These are phyloP conservation scores for Arthromyces matolae DNA, from an alignment of 768 basidiomycete genomes.

Conservation along the genomic window DNA sequence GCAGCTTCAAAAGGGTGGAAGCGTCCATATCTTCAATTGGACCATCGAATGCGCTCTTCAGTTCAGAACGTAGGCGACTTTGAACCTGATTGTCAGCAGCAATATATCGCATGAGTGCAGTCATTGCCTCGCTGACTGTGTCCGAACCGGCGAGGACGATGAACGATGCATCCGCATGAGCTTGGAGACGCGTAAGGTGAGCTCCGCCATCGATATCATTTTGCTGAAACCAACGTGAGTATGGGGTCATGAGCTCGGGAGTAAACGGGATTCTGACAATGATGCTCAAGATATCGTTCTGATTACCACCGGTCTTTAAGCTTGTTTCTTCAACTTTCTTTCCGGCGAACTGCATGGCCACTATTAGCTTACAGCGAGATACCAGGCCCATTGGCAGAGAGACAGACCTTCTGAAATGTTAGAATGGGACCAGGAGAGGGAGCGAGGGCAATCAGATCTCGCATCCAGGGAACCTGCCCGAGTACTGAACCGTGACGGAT, in stretches of 20 bases:
- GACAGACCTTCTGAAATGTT: constrained; percentile 15
- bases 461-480: constrained; percentile 23
- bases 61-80: constrained; percentile 10
- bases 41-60: constrained; percentile 5
- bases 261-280: constrained; percentile 11
- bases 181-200: constrained; percentile 13
- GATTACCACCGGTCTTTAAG: constrained; percentile 5
- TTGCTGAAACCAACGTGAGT: constrained; percentile 12
- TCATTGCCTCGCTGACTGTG: constrained; percentile 16
- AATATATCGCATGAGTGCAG: constrained; percentile 16
- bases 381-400: too few species aligned
- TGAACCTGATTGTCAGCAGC: constrained; percentile 6
- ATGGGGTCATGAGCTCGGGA: not conserved
- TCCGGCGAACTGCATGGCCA: constrained; percentile 15
- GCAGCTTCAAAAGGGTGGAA: constrained; percentile 9
- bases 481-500: constrained; percentile 14
- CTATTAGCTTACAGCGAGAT: too few species aligned
- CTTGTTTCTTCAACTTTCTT: constrained; percentile 16
- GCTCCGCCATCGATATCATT: constrained; percentile 9
- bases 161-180: constrained; percentile 19
- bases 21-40: constrained; percentile 14
- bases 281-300: constrained; percentile 20
- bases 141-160: constrained; percentile 22
- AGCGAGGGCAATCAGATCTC: constrained; percentile 14
- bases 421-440: constrained; percentile 19